Base-by-base conservation (phyloP, 345 rosid species). In the Trapa bicornis region DNA sequence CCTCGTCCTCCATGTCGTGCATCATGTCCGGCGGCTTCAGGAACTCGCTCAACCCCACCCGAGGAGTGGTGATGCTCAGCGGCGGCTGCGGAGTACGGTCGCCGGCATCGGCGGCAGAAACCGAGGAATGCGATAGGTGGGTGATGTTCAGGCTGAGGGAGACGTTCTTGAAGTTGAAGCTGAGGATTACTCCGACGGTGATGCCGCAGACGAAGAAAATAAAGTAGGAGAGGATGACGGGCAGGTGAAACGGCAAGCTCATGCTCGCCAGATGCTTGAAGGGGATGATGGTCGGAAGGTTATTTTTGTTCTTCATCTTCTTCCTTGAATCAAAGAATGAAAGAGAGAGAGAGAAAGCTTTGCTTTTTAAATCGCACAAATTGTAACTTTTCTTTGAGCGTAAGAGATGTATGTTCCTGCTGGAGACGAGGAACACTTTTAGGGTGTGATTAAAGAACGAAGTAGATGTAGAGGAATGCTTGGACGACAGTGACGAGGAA, bases 1-100 rank as follows among this genome's bases (percentile, higher is more conserved):
- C 96, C 33, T 75, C 73, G 17, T 92, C 98, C 22, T 79, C 80
- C 96, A 92, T 89, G 61, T 81, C 87, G 17, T 89, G 96, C 73
- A 64, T 75, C 5, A 68, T 68, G 29, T 65, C 68, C 16, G 87
- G 80, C 8, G 77, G 81, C 60, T 67, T 76, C 5, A 87, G 52
- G 72, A 70, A 84, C 16, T 79, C 77, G 37, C 68, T 60, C 14
- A 89, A 73, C 35, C 85, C 83, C 2, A 65, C 10, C 61, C 29
- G 69, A 60, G 58, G 37, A 15, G 56, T 62, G 12, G 70, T 32
- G 4, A 22, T 22, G 29, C 29, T 22, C 29, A 4, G 56, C 6
- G 22, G 22, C 5, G 17, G 6, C 56, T 5, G n/a, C 3, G 29
- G 29, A 22, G 29, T 22, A 22, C 17, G 70, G 72, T 56, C 57